Evolutionary conservation across 1,284 basidiomycete species (phyloP).

Genomic region (Polyporus tsugae): DNA sequence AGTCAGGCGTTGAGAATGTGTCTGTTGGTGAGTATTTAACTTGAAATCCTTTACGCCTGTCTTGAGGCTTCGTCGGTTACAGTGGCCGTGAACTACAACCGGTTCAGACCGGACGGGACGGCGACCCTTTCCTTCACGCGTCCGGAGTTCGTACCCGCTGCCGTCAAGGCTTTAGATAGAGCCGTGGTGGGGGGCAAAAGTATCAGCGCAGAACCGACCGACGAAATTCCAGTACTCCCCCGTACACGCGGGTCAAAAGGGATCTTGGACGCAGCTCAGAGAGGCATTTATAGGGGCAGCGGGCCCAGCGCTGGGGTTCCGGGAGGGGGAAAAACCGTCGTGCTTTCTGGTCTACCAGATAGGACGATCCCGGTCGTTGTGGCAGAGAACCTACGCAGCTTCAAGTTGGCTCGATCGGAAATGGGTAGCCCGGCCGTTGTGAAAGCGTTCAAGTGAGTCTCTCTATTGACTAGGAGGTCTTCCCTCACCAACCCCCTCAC

Average conservation of each 20-base stretch:
- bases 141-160: slow-evolving; percentile 52
- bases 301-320: slow-evolving; percentile 61
- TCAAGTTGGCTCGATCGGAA: slow-evolving; percentile 50
- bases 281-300: slow-evolving; percentile 53
- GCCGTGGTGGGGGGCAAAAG: slow-evolving; percentile 54
- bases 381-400: slow-evolving; percentile 52
- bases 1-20: slow-evolving; percentile 59
- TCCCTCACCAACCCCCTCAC: background rate
- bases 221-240: slow-evolving; percentile 8
- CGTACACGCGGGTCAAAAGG: slow-evolving; percentile 54
- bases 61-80: background rate
- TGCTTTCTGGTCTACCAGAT: slow-evolving; percentile 68
- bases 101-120: slow-evolving; percentile 62
- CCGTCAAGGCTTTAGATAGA: slow-evolving; percentile 51
- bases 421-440: slow-evolving; percentile 51
- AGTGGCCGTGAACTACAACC: slow-evolving; percentile 69
- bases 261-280: slow-evolving; percentile 48
- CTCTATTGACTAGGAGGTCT: background rate
- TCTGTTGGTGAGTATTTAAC: slow-evolving; percentile 51
- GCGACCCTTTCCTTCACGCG: slow-evolving; percentile 62
- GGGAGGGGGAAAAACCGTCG: slow-evolving; percentile 59
- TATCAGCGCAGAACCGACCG: slow-evolving; percentile 39
- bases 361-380: slow-evolving; percentile 48
- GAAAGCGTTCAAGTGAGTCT: slow-evolving; percentile 59
- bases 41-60: background rate